Conservation (phyloP, 2,329 filamentous ascomycete genomes). For the Dactylonectria macrodidyma region DNA sequence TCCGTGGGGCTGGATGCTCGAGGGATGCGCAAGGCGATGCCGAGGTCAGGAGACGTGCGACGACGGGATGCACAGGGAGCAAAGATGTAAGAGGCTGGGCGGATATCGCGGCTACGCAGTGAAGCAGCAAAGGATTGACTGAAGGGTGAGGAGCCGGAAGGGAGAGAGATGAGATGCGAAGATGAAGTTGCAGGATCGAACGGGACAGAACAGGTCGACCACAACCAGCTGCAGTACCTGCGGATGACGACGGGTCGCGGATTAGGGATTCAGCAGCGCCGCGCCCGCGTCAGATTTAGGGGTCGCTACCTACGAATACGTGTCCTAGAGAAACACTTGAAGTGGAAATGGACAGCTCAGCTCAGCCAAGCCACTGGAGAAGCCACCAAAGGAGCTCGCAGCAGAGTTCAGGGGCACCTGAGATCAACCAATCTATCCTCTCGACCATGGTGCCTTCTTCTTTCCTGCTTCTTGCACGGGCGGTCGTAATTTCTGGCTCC, state of each 20-base stretch:
- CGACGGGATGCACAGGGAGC: constrained; percentile 10
- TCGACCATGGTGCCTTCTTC: background rate
- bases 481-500: constrained; percentile 22
- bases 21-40: constrained; percentile 23
- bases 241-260: constrained; percentile 25
- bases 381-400: background rate
- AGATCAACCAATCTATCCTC: background rate
- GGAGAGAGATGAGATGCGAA: constrained; percentile 14
- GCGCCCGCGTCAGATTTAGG: constrained; percentile 28
- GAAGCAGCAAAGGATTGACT: constrained; percentile 43
- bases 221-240: constrained; percentile 7
- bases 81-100: constrained; percentile 14
- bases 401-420: constrained; percentile 8
- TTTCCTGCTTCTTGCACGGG: background rate
- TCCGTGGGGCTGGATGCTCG: constrained; percentile 26
- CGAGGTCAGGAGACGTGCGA: constrained; percentile 38
- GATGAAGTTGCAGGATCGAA: background rate
- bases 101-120: constrained; percentile 31
- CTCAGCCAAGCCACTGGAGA: background rate
- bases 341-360: background rate
- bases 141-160: constrained; percentile 29
- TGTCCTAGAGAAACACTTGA: constrained; percentile 4
- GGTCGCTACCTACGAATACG: constrained; percentile 13
- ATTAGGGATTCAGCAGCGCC: constrained; percentile 29
- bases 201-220: constrained; percentile 26